A percentile compares a stretch with the other conserved stretches of the same genome.
Evolutionary conservation across 2,329 filamentous ascomycete species (phyloP).

Genomic region (Colletotrichum eleusines): DNA sequence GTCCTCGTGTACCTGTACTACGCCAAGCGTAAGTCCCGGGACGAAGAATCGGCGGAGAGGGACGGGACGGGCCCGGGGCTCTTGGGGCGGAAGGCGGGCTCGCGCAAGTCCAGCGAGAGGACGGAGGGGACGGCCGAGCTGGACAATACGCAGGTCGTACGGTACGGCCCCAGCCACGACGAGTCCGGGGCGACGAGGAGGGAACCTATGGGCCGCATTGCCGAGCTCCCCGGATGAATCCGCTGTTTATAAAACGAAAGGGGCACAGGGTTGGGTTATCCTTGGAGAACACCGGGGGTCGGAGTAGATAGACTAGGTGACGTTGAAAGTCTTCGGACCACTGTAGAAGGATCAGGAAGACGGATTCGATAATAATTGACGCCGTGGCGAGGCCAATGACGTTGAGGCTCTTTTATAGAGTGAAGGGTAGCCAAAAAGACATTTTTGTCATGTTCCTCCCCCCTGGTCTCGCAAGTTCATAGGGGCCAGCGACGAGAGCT

Average conservation of each 20-base stretch:
- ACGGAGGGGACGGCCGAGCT: background rate
- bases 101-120: background rate
- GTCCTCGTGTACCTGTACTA: slow-evolving; percentile 43
- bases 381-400: background rate
- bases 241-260: background rate
- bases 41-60: background rate
- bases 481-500: background rate
- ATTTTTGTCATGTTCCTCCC: too few relatives aligned
- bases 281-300: background rate
- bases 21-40: slow-evolving; percentile 34
- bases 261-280: background rate
- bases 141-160: background rate
- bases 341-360: background rate
- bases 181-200: background rate
- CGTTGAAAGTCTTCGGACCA: background rate
- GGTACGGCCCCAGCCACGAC: background rate
- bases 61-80: background rate
- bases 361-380: background rate
- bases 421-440: background rate
- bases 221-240: background rate
- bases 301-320: background rate
- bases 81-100: background rate
- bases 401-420: background rate
- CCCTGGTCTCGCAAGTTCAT: too few relatives aligned
- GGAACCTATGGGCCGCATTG: background rate